Base-by-base conservation (phyloP, 352 stramenopile species). In the Phytophthora ramorum region DNA sequence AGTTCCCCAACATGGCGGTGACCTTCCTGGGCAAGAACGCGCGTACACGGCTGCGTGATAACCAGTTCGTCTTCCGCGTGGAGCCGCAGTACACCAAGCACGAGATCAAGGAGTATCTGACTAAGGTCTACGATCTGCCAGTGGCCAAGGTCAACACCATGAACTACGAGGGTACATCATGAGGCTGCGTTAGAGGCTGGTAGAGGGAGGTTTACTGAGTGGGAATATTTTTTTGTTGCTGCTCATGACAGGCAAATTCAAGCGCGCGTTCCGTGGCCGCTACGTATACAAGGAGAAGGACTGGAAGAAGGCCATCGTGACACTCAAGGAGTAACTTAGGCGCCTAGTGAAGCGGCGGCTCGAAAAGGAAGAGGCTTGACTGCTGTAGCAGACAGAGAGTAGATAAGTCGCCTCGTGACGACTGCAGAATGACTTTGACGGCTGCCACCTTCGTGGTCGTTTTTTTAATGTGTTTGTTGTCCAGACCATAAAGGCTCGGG, bases 21-120 rank as follows among this genome's bases (percentile, higher is more conserved):
- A 90, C 85, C 45, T 93, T 92, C 78, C 89, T 95, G 81, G 83
- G 84, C 45, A 93, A 93, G 79, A 95, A 92, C 66, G 68, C 80
- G 49, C 85, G 86, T 59, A 90, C 80, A 66, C 75, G 83, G 30
- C 72, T 91, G 62, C 82, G 77, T 37, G 83, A 91, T 44, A 95
- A 95, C 75, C 81, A 95, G 75, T 92, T 85, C 66, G 85, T 96
- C 34, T 99, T 99, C 79, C 91, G 95, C 48, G 91, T 98, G 14
- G 81, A 97, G 64, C 95, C 96, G 24, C 90, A 91, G 69, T 98
- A 98, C 89, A 99, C 94, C 48, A 99, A 99, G 79, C 87, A 98
- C 74, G 96, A 99, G 83, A 96, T 99, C 53, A 98, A 98, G 76
- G 95, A 99, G 79, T 98, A 99, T 78, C 73, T 99, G 50, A 97